Percentiles rank a stretch among this genome's conserved stretches.
Conservation (phyloP, 345 rosid species). For the Limnanthes douglasii region DNA sequence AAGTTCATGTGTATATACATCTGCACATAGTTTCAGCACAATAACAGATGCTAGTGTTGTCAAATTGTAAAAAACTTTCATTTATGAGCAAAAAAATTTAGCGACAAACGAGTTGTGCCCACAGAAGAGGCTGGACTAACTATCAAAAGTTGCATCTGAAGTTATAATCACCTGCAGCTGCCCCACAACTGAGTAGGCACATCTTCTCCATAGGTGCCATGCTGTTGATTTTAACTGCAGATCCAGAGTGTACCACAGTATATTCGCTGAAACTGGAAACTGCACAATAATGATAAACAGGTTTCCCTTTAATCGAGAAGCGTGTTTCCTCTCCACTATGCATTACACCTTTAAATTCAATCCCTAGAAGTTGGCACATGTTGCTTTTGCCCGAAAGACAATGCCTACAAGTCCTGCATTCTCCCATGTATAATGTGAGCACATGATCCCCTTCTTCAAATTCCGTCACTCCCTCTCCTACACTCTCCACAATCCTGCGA, state of each 20-base stretch:
- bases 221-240: conserved; percentile 71
- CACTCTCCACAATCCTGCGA: conserved; percentile 78
- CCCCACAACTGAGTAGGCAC: conserved; percentile 87
- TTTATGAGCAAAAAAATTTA: no score
- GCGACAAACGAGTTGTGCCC: no score
- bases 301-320: conserved; percentile 62
- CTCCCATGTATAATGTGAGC: conserved; percentile 74
- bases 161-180: conserved; percentile 47
- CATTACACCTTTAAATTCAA: conserved; percentile 86
- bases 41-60: no score
- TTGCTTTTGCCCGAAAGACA: conserved; percentile 74
- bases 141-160: no score
- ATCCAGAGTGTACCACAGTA: conserved; percentile 84
- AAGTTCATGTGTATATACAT: no score
- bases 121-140: no score
- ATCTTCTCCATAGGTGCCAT: conserved; percentile 62
- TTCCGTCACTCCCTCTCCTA: conserved; percentile 65
- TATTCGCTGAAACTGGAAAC: conserved; percentile 94
- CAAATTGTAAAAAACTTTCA: no score
- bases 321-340: conserved; percentile 65
- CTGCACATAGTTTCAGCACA: no score
- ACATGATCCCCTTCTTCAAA: conserved; percentile 78
- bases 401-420: conserved; percentile 58
- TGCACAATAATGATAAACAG: conserved; percentile 76
- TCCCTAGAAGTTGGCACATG: conserved; percentile 65